phyloP scores from a whole-genome alignment of 345 rosid species.

The Murraya koenigii region DNA sequence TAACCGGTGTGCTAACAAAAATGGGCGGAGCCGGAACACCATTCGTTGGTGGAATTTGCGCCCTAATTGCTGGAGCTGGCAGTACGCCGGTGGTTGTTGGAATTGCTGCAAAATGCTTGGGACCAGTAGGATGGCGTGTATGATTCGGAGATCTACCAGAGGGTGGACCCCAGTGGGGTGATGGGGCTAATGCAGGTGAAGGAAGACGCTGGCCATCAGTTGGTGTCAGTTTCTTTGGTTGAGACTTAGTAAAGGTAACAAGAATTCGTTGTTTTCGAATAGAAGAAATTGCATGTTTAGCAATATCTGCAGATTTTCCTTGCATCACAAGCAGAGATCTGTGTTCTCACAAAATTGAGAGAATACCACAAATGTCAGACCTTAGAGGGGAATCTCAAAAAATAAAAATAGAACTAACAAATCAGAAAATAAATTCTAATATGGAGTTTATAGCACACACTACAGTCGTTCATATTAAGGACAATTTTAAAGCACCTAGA shows the following conservation, averaged over 20 bases:
- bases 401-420: not conserved
- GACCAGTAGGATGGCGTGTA: conserved; percentile 43
- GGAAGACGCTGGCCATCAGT: conserved; percentile 38
- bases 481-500: not conserved
- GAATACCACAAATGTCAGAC: not conserved
- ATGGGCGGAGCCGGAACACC: conserved; percentile 53
- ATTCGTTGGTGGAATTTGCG: conserved; percentile 55
- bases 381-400: not conserved
- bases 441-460: not conserved
- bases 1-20: conserved; percentile 43
- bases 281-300: conserved; percentile 72
- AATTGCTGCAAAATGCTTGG: conserved; percentile 55
- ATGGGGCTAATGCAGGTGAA: conserved; percentile 28
- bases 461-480: not conserved
- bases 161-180: conserved; percentile 60
- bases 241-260: conserved; percentile 68
- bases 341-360: conserved; percentile 16
- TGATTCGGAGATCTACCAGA: conserved; percentile 55
- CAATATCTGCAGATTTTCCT: conserved; percentile 74
- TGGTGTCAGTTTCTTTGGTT: conserved; percentile 41
- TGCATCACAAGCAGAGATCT: conserved; percentile 74
- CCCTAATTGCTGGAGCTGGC: conserved; percentile 49
- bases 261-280: conserved; percentile 66
- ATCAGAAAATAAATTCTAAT: not conserved
- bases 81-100: conserved; percentile 44